Conservation (phyloP, 1,284 basidiomycete species). For the Malassezia sp. region DNA sequence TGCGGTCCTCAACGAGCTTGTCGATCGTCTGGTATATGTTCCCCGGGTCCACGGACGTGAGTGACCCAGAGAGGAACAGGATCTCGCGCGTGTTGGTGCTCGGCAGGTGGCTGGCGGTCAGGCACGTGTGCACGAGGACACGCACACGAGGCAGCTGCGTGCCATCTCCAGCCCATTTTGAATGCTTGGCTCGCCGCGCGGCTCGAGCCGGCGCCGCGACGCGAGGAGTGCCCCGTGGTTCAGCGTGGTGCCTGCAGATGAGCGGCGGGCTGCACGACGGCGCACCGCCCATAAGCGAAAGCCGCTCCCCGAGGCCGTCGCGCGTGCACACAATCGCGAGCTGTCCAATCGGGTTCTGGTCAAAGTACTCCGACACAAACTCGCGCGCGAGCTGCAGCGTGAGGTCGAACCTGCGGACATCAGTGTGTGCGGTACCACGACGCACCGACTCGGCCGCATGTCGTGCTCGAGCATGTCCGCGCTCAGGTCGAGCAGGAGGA, state of each 20-base stretch:
- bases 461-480: slow-evolving; percentile 87
- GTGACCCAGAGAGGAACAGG: slow-evolving; percentile 78
- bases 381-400: slow-evolving; percentile 66
- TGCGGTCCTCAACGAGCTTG: slow-evolving; percentile 61
- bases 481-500: slow-evolving; percentile 80
- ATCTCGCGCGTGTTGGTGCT: slow-evolving; percentile 91
- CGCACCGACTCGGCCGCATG: slow-evolving; percentile 69
- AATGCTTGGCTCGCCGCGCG: slow-evolving; percentile 79
- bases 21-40: slow-evolving; percentile 87
- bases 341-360: slow-evolving; percentile 97
- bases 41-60: slow-evolving; percentile 92
- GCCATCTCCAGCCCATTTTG: slow-evolving; percentile 95
- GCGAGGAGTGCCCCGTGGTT: slow-evolving; percentile 75
- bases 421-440: not conserved
- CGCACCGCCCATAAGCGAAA: slow-evolving; percentile 61
- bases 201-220: slow-evolving; percentile 77
- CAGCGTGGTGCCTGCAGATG: slow-evolving; percentile 69
- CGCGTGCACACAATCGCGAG: slow-evolving; percentile 40
- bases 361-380: slow-evolving; percentile 93
- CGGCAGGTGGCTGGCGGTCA: slow-evolving; percentile 60
- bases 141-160: slow-evolving; percentile 50
- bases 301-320: slow-evolving; percentile 39
- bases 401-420: slow-evolving; percentile 51
- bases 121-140: too few relatives aligned
- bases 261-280: too few relatives aligned